Evolutionary conservation across 1,284 basidiomycete genomes (phyloP).

Genomic region (Fistulina hepatica): DNA sequence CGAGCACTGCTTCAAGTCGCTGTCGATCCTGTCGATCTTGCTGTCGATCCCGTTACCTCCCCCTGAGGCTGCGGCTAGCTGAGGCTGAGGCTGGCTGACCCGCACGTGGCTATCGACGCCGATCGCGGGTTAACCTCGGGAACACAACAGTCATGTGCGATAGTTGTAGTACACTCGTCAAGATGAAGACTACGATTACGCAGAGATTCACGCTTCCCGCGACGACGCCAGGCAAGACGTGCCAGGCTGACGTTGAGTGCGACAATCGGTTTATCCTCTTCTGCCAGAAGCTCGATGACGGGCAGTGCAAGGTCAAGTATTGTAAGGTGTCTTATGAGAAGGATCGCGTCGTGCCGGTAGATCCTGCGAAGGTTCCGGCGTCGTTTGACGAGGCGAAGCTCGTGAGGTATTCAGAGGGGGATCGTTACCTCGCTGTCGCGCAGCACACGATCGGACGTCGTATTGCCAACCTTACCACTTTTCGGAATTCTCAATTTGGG

Average conservation of each 20-base stretch:
- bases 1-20: no score
- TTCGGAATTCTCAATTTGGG: no score
- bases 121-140: no score
- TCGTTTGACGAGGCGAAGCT: conserved; percentile 13
- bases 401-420: conserved; percentile 11
- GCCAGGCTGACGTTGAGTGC: conserved; percentile 12
- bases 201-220: conserved; percentile 15
- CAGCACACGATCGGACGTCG: no score
- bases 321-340: conserved; percentile 17
- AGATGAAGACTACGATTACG: conserved; percentile 18
- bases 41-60: no score
- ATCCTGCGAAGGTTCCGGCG: conserved; percentile 12
- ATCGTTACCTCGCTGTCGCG: conserved; percentile 15
- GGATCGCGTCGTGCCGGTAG: conserved; percentile 16
- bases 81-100: no score
- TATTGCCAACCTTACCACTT: no score
- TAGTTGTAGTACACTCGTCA: no score
- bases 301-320: conserved; percentile 14
- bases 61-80: no score
- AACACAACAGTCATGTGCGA: no score
- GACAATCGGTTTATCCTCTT: conserved; percentile 17
- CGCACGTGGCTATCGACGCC: no score
- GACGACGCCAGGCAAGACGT: conserved; percentile 5
- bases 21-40: no score
- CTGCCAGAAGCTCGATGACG: conserved; percentile 8